A percentile compares a stretch with the other conserved stretches of the same genome.
Evolutionary conservation across 495 filamentous ascomycete species (phyloP).

Genomic region (Peziza echinospora): DNA sequence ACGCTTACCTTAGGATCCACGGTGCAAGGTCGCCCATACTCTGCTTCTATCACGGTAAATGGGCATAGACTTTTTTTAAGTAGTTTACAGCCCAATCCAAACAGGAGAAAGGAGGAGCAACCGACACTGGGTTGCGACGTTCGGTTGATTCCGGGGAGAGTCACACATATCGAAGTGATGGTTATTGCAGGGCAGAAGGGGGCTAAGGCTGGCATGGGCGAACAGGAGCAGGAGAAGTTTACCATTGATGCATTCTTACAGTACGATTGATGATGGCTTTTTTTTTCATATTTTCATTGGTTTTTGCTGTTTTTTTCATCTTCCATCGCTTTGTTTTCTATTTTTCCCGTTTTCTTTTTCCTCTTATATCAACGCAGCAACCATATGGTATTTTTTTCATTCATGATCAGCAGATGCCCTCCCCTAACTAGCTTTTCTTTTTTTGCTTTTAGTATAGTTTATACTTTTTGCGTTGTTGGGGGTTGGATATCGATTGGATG

Average conservation of each 20-base stretch:
- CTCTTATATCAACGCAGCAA: too few relatives aligned
- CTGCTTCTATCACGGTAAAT: background rate
- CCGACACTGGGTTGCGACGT: background rate
- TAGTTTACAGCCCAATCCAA: background rate
- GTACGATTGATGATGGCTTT: background rate
- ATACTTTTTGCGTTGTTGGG: too few relatives aligned
- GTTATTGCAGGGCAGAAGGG: background rate
- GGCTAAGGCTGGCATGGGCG: background rate
- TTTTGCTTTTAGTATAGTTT: too few relatives aligned
- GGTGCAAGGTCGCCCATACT: background rate
- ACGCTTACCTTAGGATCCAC: background rate
- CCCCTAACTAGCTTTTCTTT: too few relatives aligned
- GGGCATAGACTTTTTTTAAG: background rate
- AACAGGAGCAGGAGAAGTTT: background rate
- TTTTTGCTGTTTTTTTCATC: too few relatives aligned
- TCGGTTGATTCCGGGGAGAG: background rate
- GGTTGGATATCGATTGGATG: too few relatives aligned
- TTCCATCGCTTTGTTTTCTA: too few relatives aligned
- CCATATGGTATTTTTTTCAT: too few relatives aligned
- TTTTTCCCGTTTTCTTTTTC: too few relatives aligned
- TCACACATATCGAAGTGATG: background rate
- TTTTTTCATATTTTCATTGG: too few relatives aligned
- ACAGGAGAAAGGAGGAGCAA: background rate
- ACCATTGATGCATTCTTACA: background rate
- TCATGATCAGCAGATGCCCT: too few relatives aligned